Percentiles rank a stretch among this genome's conserved stretches.
phyloP scores from a whole-genome alignment of 176 grass and related monocot species.

The Carex myosuroides region DNA sequence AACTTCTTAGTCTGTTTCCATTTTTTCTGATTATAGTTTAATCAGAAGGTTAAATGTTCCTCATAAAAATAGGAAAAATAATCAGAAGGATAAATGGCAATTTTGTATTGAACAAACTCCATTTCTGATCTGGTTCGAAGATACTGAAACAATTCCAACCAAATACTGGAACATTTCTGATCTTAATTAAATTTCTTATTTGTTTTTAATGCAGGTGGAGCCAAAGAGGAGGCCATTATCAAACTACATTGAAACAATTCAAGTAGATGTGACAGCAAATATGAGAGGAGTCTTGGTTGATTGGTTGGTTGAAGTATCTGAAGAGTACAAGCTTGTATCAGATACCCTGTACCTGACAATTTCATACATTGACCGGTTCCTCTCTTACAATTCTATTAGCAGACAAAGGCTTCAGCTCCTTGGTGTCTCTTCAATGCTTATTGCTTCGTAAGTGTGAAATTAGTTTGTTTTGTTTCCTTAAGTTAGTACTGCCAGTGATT shows the following conservation, averaged over 20 bases:
- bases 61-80: neutral
- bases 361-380: conserved; percentile 72
- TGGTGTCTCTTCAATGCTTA: conserved; percentile 71
- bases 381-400: conserved; percentile 52
- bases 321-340: conserved; percentile 89
- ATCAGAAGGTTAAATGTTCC: neutral
- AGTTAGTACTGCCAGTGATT: neutral
- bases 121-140: neutral
- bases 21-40: neutral
- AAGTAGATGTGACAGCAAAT: conserved; percentile 54
- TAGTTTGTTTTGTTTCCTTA: neutral
- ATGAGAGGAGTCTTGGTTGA: conserved; percentile 85
- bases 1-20: neutral
- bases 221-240: conserved; percentile 33
- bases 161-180: neutral
- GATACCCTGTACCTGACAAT: conserved; percentile 80
- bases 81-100: neutral
- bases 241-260: conserved; percentile 67
- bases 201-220: conserved; percentile 39
- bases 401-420: conserved; percentile 79
- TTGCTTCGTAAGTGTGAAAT: conserved; percentile 55
- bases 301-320: conserved; percentile 93
- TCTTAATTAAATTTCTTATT: neutral
- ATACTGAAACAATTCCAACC: neutral
- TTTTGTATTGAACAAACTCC: neutral